These are phyloP conservation scores for Trichoderma sp. DNA, from an alignment of 2,329 filamentous ascomycete genomes.

Conservation along the genomic window DNA sequence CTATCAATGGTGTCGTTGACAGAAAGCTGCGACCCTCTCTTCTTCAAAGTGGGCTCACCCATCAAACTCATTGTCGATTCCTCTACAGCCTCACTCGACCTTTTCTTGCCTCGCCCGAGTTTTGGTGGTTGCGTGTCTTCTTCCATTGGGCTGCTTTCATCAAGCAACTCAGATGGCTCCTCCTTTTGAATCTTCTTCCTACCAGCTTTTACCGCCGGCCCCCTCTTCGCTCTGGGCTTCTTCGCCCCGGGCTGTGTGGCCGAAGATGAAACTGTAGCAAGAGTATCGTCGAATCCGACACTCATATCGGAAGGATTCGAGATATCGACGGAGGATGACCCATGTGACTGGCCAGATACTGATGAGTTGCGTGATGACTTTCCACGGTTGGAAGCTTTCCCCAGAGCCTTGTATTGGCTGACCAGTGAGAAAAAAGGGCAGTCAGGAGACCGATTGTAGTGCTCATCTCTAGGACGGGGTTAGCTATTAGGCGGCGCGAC, in stretches of 20 bases:
- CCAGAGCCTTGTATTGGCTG: slow-evolving; percentile 55
- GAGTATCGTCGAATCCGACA: slow-evolving; percentile 60
- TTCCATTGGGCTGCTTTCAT: slow-evolving; percentile 41
- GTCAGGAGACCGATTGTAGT: slow-evolving; percentile 74
- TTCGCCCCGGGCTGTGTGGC: slow-evolving; percentile 64
- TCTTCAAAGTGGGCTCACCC: slow-evolving; percentile 61
- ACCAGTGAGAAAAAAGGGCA: slow-evolving; percentile 82
- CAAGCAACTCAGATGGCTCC: slow-evolving; percentile 50
- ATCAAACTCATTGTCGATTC: slow-evolving; percentile 48
- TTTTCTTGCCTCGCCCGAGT: slow-evolving; percentile 61
- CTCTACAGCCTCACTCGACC: slow-evolving; percentile 63
- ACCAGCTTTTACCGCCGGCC: slow-evolving; percentile 48
- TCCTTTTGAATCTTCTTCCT: slow-evolving; percentile 55
- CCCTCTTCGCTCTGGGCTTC: slow-evolving; percentile 57
- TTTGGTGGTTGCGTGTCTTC: slow-evolving; percentile 42
- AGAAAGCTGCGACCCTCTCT: slow-evolving; percentile 56
- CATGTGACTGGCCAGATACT: slow-evolving; percentile 62
- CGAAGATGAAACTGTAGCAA: slow-evolving; percentile 62
- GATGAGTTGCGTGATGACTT: slow-evolving; percentile 67
- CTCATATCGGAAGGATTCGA: slow-evolving; percentile 53
- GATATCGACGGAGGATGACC: slow-evolving; percentile 55
- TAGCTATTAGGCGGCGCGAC: not conserved
- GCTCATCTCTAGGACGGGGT: slow-evolving; percentile 70
- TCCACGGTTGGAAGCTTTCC: slow-evolving; percentile 60
- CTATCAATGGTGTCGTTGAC: slow-evolving; percentile 51